phyloP scores from a whole-genome alignment of 169 alveolate species.

The Perkinsus olseni region DNA sequence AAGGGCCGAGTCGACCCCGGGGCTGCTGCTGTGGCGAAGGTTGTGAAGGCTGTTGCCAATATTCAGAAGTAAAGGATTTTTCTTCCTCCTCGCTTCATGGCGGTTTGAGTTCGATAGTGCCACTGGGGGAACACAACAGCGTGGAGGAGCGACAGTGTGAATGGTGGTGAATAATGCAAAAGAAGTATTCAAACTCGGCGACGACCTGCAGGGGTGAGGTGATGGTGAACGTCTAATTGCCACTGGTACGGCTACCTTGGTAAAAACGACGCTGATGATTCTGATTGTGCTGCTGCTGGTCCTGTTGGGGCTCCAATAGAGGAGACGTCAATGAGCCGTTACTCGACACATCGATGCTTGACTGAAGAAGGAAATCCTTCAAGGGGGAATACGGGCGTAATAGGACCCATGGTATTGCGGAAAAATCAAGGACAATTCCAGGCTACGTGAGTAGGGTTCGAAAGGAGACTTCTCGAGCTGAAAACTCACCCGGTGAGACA shows the following conservation, averaged over 20 bases:
- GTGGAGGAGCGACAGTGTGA: background rate
- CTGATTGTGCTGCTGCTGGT: background rate
- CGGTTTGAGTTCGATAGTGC: background rate
- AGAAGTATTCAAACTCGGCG: background rate
- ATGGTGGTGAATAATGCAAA: background rate
- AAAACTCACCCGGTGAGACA: background rate
- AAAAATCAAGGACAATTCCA: too few relatives aligned
- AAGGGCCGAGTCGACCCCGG: background rate
- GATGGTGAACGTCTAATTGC: background rate
- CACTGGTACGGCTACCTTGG: background rate
- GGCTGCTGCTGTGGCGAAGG: background rate
- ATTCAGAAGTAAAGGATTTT: background rate
- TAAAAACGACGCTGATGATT: background rate
- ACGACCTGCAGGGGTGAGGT: background rate
- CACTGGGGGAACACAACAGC: background rate
- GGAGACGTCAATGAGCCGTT: background rate
- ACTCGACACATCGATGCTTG: background rate
- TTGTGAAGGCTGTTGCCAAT: background rate
- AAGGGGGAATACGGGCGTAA: background rate
- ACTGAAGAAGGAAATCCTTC: background rate
- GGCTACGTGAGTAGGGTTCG: too few relatives aligned
- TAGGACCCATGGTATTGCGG: too few relatives aligned
- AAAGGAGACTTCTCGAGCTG: too few relatives aligned
- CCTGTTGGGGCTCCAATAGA: background rate
- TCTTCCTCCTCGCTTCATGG: background rate